Evolutionary conservation across 192 early-diverging fungal genomes (phyloP).

Genomic region (Polychytrium aggregatum): DNA sequence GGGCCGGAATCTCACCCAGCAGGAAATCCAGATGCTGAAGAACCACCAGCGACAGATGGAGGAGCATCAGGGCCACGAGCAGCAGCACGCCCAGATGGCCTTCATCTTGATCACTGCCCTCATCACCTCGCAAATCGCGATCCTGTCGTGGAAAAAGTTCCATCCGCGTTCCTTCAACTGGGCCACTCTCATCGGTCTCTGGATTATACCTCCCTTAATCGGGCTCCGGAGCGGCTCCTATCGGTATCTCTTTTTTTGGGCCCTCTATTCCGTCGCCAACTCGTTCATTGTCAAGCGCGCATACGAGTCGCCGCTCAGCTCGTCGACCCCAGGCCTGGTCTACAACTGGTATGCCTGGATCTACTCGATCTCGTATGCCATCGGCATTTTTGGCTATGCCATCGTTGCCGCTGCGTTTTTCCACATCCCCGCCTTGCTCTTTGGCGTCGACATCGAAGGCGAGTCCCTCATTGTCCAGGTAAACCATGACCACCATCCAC

Average conservation of each 20-base stretch:
- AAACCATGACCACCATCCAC: not conserved
- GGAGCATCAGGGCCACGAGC: slow-evolving; percentile 13
- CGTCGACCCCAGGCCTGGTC: slow-evolving; percentile 32
- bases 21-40: slow-evolving; percentile 3
- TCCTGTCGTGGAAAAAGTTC: slow-evolving; percentile 33
- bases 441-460: slow-evolving; percentile 19
- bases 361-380: slow-evolving; percentile 21
- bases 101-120: slow-evolving; percentile 32
- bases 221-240: slow-evolving; percentile 25
- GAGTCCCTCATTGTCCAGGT: slow-evolving; percentile 32
- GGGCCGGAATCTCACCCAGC: not conserved
- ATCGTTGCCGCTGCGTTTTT: slow-evolving; percentile 31
- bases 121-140: slow-evolving; percentile 29
- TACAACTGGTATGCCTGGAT: slow-evolving; percentile 34
- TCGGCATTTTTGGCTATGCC: slow-evolving; percentile 28
- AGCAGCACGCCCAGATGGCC: slow-evolving; percentile 34
- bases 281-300: slow-evolving; percentile 21
- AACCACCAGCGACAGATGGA: not conserved
- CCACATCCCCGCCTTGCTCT: slow-evolving; percentile 24
- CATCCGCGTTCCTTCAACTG: slow-evolving; percentile 27
- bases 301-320: slow-evolving; percentile 27
- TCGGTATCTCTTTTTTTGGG: slow-evolving; percentile 30
- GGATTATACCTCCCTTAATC: slow-evolving; percentile 32
- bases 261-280: slow-evolving; percentile 25
- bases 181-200: slow-evolving; percentile 34